These are phyloP conservation scores for Talaromyces amestolkiae DNA, from an alignment of 2,329 filamentous ascomycete species.

Conservation along the genomic window DNA sequence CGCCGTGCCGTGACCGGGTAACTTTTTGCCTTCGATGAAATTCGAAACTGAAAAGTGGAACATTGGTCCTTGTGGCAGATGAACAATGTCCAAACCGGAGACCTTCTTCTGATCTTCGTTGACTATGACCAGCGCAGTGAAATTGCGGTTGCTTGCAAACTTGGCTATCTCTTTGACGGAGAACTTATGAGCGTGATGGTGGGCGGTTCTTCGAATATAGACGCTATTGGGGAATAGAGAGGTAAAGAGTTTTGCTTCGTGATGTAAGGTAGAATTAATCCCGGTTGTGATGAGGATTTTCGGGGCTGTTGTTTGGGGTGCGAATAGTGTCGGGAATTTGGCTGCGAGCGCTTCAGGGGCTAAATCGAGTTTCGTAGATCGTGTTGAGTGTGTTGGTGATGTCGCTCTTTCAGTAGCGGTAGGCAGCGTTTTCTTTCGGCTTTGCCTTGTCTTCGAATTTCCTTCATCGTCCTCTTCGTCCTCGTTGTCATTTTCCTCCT, in stretches of 20 bases:
- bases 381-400: conserved; percentile 55
- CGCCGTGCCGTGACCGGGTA: conserved; percentile 86
- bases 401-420: conserved; percentile 51
- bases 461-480: conserved; percentile 43
- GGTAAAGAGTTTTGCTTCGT: conserved; percentile 74
- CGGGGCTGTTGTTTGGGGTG: conserved; percentile 54
- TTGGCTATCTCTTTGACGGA: conserved; percentile 84
- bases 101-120: conserved; percentile 88
- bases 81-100: conserved; percentile 76
- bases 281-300: conserved; percentile 92
- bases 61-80: conserved; percentile 80
- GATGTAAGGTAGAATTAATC: conserved; percentile 82
- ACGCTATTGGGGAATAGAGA: conserved; percentile 74
- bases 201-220: conserved; percentile 82
- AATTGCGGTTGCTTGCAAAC: conserved; percentile 78
- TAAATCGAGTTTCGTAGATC: conserved; percentile 58
- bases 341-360: conserved; percentile 60
- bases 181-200: conserved; percentile 86
- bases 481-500: conserved; percentile 43
- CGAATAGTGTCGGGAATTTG: conserved; percentile 61
- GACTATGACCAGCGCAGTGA: conserved; percentile 78
- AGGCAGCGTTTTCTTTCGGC: conserved; percentile 34
- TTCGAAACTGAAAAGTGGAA: conserved; percentile 90
- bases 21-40: conserved; percentile 82
- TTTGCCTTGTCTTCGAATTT: conserved; percentile 21